Evolutionary conservation across 2,329 filamentous ascomycete species (phyloP).

Genomic region (Cercospora sesami): DNA sequence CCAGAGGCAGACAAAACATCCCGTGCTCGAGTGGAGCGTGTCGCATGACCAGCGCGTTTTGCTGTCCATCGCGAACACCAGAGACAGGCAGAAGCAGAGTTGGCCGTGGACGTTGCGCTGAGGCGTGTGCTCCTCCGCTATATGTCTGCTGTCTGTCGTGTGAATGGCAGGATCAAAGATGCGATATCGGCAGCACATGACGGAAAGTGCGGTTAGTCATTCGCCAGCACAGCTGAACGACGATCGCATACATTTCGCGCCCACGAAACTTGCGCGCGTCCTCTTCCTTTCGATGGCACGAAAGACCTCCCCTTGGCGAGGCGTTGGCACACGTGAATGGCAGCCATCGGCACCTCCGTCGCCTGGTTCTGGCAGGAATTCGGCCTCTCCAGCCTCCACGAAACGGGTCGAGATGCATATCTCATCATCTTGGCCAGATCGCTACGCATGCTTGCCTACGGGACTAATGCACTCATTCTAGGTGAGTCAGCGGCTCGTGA

Average conservation of each 20-base stretch:
- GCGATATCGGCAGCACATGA: slow-evolving; percentile 13
- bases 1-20: background rate
- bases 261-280: background rate
- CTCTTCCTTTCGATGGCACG: slow-evolving; percentile 2
- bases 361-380: slow-evolving; percentile 39
- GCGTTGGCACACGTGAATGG: slow-evolving; percentile 23
- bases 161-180: background rate
- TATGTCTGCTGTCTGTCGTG: background rate
- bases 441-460: slow-evolving; percentile 39
- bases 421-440: slow-evolving; percentile 56
- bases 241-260: background rate
- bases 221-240: slow-evolving; percentile 4
- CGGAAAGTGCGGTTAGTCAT: slow-evolving; percentile 4
- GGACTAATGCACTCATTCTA: slow-evolving; percentile 35
- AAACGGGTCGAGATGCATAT: slow-evolving; percentile 49
- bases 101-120: background rate
- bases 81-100: background rate
- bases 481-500: slow-evolving; percentile 23
- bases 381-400: slow-evolving; percentile 36
- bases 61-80: background rate
- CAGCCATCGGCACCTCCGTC: slow-evolving; percentile 26
- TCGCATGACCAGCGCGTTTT: background rate
- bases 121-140: background rate
- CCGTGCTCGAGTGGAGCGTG: background rate
- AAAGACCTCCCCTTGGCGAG: slow-evolving; percentile 9